Conservation (phyloP, 495 filamentous ascomycete genomes). For the Penicillium lividum region DNA sequence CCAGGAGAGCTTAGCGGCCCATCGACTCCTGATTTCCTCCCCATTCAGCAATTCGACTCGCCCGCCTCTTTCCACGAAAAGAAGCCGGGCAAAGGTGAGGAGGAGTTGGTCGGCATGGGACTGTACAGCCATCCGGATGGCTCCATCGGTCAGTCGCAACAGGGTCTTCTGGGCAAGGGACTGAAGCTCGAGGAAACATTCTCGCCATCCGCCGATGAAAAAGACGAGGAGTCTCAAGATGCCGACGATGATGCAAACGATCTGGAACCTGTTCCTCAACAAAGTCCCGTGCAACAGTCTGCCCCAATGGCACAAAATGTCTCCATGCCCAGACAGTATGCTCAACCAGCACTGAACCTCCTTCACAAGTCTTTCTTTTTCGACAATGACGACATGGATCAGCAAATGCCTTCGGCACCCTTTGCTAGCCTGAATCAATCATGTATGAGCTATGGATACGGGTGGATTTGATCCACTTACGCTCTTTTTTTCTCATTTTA, state of each 20-base stretch:
- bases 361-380: conserved; percentile 52
- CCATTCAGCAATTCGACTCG: conserved; percentile 46
- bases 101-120: conserved; percentile 81
- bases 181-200: conserved; percentile 84
- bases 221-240: conserved; percentile 55
- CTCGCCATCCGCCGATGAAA: conserved; percentile 68
- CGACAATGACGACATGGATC: conserved; percentile 40
- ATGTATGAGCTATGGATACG: conserved; percentile 45
- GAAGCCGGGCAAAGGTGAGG: conserved; percentile 45
- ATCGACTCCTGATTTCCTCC: conserved; percentile 62
- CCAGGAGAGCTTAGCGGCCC: conserved; percentile 49
- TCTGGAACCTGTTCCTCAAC: conserved; percentile 15
- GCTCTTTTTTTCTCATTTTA: conserved; percentile 17
- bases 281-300: conserved; percentile 5
- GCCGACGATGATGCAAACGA: conserved; percentile 35
- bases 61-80: conserved; percentile 25
- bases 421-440: conserved; percentile 33
- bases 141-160: conserved; percentile 48
- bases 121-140: conserved; percentile 71
- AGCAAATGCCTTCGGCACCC: conserved; percentile 31
- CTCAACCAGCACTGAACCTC: conserved; percentile 36
- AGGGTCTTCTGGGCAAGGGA: conserved; percentile 60
- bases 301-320: conserved; percentile 13
- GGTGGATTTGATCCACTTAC: conserved; percentile 37
- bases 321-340: conserved; percentile 28